Evolutionary conservation across 495 filamentous ascomycete species (phyloP), one percentile per base, ranked within the genome.

Genomic region (Corynascus novoguineensis): DNA sequence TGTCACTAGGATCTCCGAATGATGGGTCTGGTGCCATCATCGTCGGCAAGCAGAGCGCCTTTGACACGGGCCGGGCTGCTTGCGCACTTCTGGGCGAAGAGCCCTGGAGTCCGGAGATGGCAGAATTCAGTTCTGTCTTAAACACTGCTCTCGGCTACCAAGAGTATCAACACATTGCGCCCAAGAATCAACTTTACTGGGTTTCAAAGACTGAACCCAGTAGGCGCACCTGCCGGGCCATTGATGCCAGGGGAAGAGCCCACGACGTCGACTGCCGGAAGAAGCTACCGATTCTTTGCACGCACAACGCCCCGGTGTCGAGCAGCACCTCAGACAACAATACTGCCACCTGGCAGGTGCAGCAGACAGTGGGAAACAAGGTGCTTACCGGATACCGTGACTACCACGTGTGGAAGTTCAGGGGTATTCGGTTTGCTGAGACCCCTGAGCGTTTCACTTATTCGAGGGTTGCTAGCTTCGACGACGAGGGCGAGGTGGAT

Each of bases 381-480:
- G 59, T 61, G 21, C 55, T 75, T 9, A 69, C 68, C 10, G 73
- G 73, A 1, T 72, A 69, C 59, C 63, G 73, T 17, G 71, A 74
- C 52, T 64, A 66, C 49, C 67, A 69, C 52, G 66, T 64, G 6
- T 74, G 68, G 58, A 71, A 68, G 22, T 78, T 76, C 63, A 59
- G 69, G 5, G 75, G 75, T 14, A 49, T 78, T 29, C 67, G 73
- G 32, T 78, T 65, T 59, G 73, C 75, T 12, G 49, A 64, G n/a
- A 55, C 65, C 31, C 68, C 75, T 0, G 63, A 51, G 47, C 63
- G 73, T 19, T 74, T 78, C 40, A 62, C 64, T 15, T 68, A 69
- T 57, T 65, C 66, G 2, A 45, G 62, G 5, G 60, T 65, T 5
- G 52, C 61, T 21, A 53, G 50, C 59, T 63, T 65, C 44, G 53